phyloP scores from a whole-genome alignment of 352 stramenopile genomes.

The Peronospora belbahrii region DNA sequence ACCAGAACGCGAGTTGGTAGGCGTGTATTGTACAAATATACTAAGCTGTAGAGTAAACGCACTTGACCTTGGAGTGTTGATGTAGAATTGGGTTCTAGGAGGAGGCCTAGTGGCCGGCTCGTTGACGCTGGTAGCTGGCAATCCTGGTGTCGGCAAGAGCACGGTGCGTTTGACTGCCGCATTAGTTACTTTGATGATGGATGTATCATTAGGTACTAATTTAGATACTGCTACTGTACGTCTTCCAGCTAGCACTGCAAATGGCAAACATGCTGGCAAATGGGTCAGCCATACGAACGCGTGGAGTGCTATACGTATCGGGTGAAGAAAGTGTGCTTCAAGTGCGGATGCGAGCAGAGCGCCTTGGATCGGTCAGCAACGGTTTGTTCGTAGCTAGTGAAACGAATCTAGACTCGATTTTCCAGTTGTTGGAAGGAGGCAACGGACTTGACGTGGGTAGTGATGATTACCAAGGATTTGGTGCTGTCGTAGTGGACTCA shows the following conservation, averaged over 20 bases:
- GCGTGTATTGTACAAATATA: slow-evolving; percentile 4
- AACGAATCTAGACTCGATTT: slow-evolving; percentile 74
- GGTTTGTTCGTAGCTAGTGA: slow-evolving; percentile 76
- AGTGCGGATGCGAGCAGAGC: slow-evolving; percentile 88
- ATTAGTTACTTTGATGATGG: background rate
- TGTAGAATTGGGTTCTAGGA: slow-evolving; percentile 90
- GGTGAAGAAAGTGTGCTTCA: slow-evolving; percentile 95
- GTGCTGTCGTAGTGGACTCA: slow-evolving; percentile 90
- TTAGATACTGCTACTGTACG: background rate
- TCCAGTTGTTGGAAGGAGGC: slow-evolving; percentile 45
- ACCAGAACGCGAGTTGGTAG: slow-evolving; percentile 60
- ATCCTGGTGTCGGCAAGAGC: slow-evolving; percentile 92
- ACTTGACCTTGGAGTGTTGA: slow-evolving; percentile 36
- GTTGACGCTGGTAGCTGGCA: slow-evolving; percentile 91
- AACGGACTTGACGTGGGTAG: background rate
- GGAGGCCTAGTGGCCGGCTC: slow-evolving; percentile 93
- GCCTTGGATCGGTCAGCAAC: slow-evolving; percentile 65
- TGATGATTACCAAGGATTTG: slow-evolving; percentile 27
- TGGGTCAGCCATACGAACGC: slow-evolving; percentile 5
- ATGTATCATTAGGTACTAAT: background rate
- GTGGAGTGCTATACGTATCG: slow-evolving; percentile 91
- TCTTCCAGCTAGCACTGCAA: slow-evolving; percentile 83
- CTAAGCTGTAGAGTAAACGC: slow-evolving; percentile 18
- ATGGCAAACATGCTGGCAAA: slow-evolving; percentile 84
- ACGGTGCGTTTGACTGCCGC: slow-evolving; percentile 50